These are phyloP conservation scores for Glycine soja DNA, from an alignment of 306 rosid genomes.

Conservation along the genomic window DNA sequence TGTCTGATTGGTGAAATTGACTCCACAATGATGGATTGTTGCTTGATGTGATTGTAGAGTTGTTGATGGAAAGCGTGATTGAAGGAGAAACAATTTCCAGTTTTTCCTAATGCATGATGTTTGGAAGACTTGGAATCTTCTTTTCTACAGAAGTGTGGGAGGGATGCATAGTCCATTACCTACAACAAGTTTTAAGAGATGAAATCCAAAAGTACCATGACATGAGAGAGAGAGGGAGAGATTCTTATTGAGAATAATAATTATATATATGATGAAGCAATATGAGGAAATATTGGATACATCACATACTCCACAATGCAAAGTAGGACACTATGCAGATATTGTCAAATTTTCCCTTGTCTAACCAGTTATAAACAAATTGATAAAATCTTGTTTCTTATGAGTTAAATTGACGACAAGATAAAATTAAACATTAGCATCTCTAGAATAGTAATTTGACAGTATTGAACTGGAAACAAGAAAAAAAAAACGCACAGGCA, in stretches of 20 bases:
- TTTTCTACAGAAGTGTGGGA: constrained; percentile 88
- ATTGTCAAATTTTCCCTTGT: not conserved
- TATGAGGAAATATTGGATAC: not conserved
- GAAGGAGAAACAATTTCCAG: constrained; percentile 73
- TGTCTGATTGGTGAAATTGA: constrained; percentile 61
- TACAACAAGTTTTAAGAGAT: constrained; percentile 43
- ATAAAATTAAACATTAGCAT: constrained; percentile 15
- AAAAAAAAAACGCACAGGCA: constrained; percentile 16
- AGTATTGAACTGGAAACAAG: constrained; percentile 8
- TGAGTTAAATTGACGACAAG: not conserved
- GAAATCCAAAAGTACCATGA: constrained; percentile 7
- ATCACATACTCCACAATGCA: constrained; percentile 2
- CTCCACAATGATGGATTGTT: constrained; percentile 60
- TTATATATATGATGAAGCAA: too few relatives aligned
- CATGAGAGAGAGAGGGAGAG: not conserved
- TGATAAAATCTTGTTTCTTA: not conserved
- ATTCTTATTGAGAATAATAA: not conserved
- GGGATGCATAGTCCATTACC: constrained; percentile 88
- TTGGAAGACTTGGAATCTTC: constrained; percentile 80
- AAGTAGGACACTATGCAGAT: constrained; percentile 1
- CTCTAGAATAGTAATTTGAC: not conserved
- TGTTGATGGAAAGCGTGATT: constrained; percentile 82
- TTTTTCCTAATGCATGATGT: constrained; percentile 47
- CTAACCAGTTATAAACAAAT: constrained; percentile 15
- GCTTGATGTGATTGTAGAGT: constrained; percentile 66